Evolutionary conservation across 139 green algal genomes (phyloP).

Genomic region (Nannochloris sp.): DNA sequence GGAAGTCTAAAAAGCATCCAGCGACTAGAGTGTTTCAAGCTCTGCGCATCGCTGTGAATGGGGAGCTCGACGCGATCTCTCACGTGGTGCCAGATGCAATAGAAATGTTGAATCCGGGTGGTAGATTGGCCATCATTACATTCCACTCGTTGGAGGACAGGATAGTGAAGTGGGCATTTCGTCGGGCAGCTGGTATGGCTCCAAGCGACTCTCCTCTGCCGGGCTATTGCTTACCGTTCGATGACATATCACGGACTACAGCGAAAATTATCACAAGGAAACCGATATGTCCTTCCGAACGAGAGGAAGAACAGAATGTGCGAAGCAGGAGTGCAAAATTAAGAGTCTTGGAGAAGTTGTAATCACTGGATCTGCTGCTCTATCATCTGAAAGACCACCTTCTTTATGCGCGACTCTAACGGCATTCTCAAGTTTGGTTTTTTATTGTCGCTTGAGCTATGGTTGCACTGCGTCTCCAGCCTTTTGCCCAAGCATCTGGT

Average conservation of each 20-base stretch:
- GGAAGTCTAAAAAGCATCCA: slow-evolving; percentile 66
- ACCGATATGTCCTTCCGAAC: slow-evolving; percentile 23
- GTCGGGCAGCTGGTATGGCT: slow-evolving; percentile 37
- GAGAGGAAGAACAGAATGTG: slow-evolving; percentile 57
- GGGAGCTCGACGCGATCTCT: slow-evolving; percentile 70
- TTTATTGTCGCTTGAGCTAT: too few species aligned
- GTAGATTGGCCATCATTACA: slow-evolving; percentile 80
- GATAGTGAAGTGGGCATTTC: slow-evolving; percentile 83
- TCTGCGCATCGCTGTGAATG: slow-evolving; percentile 92
- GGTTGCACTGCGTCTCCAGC: too few species aligned
- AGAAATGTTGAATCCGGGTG: slow-evolving; percentile 46
- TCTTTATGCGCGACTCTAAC: too few species aligned
- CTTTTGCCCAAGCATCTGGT: too few species aligned
- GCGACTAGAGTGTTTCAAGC: slow-evolving; percentile 81
- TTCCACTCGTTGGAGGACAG: slow-evolving; percentile 95
- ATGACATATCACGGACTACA: background rate
- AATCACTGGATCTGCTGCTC: too few species aligned
- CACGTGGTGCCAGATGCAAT: slow-evolving; percentile 44
- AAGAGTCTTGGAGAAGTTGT: slow-evolving; percentile 51
- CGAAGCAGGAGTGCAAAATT: slow-evolving; percentile 84
- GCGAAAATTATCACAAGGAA: slow-evolving; percentile 25
- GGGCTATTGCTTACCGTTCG: slow-evolving; percentile 19
- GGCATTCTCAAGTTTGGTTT: too few species aligned
- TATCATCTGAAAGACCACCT: too few species aligned
- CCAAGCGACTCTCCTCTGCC: slow-evolving; percentile 14